phyloP scores from a whole-genome alignment of 2,329 filamentous ascomycete species.

The Raffaelea albimanens region DNA sequence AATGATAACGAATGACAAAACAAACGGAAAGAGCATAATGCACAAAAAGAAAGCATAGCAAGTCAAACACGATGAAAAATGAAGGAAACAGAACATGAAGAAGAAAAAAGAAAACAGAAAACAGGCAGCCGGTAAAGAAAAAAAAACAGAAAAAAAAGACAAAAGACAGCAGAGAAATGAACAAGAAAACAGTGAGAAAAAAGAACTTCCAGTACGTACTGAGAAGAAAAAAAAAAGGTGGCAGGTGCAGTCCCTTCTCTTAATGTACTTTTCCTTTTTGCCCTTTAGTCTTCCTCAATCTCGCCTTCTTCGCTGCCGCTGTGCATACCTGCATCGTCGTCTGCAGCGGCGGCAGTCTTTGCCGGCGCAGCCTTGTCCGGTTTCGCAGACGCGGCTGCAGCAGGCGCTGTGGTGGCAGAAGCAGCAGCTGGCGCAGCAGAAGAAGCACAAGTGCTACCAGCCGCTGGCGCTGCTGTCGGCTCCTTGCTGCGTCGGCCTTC shows the following conservation, averaged over 20 bases:
- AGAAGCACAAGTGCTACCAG: not conserved
- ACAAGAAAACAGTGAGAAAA: not conserved
- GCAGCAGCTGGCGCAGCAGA: conserved; percentile 26
- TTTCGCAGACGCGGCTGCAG: not conserved
- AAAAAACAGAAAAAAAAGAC: not conserved
- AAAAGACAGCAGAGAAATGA: not conserved
- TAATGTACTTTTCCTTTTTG: no score
- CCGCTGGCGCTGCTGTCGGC: not conserved
- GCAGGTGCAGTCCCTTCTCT: no score
- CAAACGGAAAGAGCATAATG: not conserved
- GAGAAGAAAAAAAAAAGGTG: not conserved
- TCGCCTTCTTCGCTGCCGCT: conserved; percentile 96
- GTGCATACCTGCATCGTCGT: conserved; percentile 56
- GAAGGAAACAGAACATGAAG: conserved; percentile 4
- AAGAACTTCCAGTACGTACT: not conserved
- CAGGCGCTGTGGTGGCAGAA: not conserved
- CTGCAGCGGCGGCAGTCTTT: conserved; percentile 10
- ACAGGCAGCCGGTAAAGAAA: not conserved
- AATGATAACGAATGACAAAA: not conserved
- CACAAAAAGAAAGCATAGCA: not conserved
- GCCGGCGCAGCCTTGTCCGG: not conserved
- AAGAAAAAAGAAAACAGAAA: not conserved
- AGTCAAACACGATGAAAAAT: conserved; percentile 20
- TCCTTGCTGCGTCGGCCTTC: conserved; percentile 41
- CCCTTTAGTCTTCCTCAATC: conserved; percentile 67